These are phyloP conservation scores for Luffa aegyptiaca DNA, from an alignment of 306 rosid genomes.

Conservation along the genomic window DNA sequence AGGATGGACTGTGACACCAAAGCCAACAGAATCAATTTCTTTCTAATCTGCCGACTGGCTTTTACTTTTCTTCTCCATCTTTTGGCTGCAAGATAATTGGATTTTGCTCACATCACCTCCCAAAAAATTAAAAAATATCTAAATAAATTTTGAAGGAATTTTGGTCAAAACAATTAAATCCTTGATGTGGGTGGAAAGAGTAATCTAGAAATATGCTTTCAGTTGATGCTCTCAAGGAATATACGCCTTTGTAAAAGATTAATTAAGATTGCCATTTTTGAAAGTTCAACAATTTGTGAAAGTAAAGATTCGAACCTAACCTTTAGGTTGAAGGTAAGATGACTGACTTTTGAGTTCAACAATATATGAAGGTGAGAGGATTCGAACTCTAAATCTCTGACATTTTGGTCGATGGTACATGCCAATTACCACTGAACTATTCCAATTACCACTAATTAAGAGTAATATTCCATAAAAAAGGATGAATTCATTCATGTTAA, in stretches of 20 bases:
- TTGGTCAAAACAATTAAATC: background rate
- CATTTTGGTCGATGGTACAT: too few relatives aligned
- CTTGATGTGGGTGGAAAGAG: background rate
- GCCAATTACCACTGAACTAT: too few relatives aligned
- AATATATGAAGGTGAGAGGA: too few relatives aligned
- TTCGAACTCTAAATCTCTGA: too few relatives aligned
- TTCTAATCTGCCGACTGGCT: background rate
- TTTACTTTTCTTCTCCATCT: background rate
- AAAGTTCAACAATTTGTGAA: too few relatives aligned
- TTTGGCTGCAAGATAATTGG: background rate
- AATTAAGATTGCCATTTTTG: too few relatives aligned
- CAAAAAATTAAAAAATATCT: background rate
- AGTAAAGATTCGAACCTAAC: too few relatives aligned
- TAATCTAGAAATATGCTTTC: background rate
- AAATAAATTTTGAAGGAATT: background rate
- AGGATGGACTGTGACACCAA: background rate
- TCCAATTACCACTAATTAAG: too few relatives aligned
- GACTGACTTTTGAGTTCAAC: too few relatives aligned
- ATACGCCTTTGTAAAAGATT: background rate
- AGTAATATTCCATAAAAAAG: too few relatives aligned
- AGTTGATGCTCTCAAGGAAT: background rate
- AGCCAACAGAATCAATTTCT: conserved; percentile 5
- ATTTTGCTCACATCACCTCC: background rate
- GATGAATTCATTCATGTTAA: too few relatives aligned
- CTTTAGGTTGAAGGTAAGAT: too few relatives aligned